Conservation (phyloP, 2,329 filamentous ascomycete genomes). For the Aspergillus aculeatinus region DNA sequence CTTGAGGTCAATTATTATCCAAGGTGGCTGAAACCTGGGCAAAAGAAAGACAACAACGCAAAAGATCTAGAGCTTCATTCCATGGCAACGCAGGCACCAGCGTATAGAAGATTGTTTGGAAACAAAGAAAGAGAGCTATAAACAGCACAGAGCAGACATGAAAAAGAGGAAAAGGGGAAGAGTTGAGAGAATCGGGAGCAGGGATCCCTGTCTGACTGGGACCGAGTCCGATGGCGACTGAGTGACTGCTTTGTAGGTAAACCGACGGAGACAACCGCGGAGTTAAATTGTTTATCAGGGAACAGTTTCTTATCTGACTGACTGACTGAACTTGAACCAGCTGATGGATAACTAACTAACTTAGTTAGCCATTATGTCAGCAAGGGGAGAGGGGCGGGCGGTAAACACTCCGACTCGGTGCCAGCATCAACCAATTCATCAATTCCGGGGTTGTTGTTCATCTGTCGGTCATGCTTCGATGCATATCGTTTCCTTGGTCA, state of each 20-base stretch:
- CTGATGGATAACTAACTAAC: not conserved
- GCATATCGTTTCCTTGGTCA: not conserved
- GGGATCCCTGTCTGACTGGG: too few species aligned
- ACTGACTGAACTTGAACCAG: not conserved
- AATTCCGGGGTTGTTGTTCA: not conserved
- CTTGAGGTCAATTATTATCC: not conserved
- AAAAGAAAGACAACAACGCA: not conserved
- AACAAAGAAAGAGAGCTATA: not conserved
- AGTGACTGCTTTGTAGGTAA: too few species aligned
- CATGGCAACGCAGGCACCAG: not conserved
- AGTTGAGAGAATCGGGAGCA: not conserved
- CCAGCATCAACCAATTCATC: not conserved
- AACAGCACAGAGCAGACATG: not conserved
- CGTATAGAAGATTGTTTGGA: not conserved
- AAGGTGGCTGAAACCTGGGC: not conserved
- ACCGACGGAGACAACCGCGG: conserved; percentile 2
- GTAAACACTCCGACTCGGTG: not conserved
- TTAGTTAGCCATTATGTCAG: conserved; percentile 1
- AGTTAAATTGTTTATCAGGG: conserved; percentile 5
- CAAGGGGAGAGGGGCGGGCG: not conserved
- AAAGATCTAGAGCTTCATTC: not conserved
- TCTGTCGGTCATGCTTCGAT: not conserved
- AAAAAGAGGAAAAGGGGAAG: not conserved
- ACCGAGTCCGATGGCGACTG: not conserved
- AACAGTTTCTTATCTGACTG: not conserved